phyloP scores from a whole-genome alignment of 2,329 filamentous ascomycete species.

The Aspergillus novoparasiticus region DNA sequence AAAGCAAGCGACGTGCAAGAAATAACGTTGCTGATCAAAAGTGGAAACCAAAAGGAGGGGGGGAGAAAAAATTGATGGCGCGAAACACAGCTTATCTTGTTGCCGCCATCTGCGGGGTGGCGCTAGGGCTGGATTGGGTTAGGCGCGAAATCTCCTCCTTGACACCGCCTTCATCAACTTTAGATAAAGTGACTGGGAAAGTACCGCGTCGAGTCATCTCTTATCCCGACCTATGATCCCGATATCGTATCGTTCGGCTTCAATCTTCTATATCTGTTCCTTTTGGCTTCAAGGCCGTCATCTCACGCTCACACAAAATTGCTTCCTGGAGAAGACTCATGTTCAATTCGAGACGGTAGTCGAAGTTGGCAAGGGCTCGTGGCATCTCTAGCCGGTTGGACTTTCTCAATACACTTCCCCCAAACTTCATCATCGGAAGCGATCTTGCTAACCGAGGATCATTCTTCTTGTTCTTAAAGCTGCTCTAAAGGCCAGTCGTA shows the following conservation, averaged over 20 bases:
- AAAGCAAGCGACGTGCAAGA: conserved; percentile 15
- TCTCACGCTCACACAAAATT: neutral
- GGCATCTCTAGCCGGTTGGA: conserved; percentile 45
- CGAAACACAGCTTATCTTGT: conserved; percentile 24
- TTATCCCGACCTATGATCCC: conserved; percentile 13
- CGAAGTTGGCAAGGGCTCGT: conserved; percentile 26
- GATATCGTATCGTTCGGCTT: conserved; percentile 3
- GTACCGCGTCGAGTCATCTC: neutral
- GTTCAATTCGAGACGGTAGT: conserved; percentile 20
- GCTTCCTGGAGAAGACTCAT: conserved; percentile 10
- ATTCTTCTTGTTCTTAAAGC: conserved; percentile 26
- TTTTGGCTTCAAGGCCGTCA: no score
- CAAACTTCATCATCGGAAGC: conserved; percentile 30
- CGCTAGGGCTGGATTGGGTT: conserved; percentile 20
- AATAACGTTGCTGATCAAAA: conserved; percentile 23
- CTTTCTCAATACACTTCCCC: conserved; percentile 41
- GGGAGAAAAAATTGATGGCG: conserved; percentile 10
- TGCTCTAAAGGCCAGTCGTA: conserved; percentile 25
- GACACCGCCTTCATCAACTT: conserved; percentile 15
- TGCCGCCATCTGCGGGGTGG: conserved; percentile 17
- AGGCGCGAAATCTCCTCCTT: conserved; percentile 22
- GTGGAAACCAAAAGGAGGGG: conserved; percentile 1
- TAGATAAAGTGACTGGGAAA: neutral
- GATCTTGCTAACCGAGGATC: conserved; percentile 40
- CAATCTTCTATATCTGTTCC: neutral